These are phyloP conservation scores for Xylaria sp. DNA, from an alignment of 2,329 filamentous ascomycete species.

Conservation along the genomic window DNA sequence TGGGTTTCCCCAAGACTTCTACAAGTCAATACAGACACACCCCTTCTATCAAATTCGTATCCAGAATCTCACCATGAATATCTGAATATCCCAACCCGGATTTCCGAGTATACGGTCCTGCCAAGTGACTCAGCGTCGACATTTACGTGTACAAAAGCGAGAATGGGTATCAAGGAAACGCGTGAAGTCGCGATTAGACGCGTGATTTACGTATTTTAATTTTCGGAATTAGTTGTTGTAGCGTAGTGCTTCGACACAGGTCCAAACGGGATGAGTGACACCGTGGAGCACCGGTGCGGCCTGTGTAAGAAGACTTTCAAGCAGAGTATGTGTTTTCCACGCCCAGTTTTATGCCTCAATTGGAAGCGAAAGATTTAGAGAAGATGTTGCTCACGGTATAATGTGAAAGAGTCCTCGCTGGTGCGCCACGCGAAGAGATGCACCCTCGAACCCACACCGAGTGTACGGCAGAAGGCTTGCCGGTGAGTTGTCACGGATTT, in stretches of 20 bases:
- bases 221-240: slow-evolving; percentile 1
- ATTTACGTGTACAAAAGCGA: neutral
- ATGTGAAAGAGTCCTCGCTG: slow-evolving; percentile 40
- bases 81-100: slow-evolving; percentile 28
- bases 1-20: too few species aligned
- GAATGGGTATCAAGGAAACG: slow-evolving; percentile 14
- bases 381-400: neutral
- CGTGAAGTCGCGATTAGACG: slow-evolving; percentile 25
- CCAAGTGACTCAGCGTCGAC: slow-evolving; percentile 26
- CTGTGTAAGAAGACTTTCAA: slow-evolving; percentile 42
- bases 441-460: slow-evolving; percentile 38
- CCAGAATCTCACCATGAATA: neutral
- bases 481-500: slow-evolving; percentile 22
- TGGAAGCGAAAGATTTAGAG: neutral
- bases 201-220: slow-evolving; percentile 9
- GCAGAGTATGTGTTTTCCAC: slow-evolving; percentile 37
- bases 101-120: slow-evolving; percentile 15
- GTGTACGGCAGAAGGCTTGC: slow-evolving; percentile 46
- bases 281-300: slow-evolving; percentile 29
- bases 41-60: too few species aligned
- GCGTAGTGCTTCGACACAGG: neutral
- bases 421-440: slow-evolving; percentile 42
- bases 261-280: slow-evolving; percentile 29
- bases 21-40: too few species aligned
- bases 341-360: neutral